phyloP scores from a whole-genome alignment of 1,139 yeast genomes.

The Candida neerlandica region DNA sequence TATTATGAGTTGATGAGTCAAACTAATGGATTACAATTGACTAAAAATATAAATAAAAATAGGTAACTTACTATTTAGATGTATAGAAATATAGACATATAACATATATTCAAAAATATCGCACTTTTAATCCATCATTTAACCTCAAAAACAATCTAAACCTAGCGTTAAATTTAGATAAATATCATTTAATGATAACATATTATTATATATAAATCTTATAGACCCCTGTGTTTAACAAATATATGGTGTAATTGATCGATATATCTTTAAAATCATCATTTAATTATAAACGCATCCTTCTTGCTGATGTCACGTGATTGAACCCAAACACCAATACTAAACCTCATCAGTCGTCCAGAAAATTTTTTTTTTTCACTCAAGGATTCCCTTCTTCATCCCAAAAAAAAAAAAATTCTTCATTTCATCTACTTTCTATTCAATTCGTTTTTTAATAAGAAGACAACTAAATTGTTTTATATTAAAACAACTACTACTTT shows the following conservation, averaged over 20 bases:
- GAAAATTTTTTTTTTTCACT: not conserved
- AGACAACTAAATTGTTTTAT: too few relatives aligned
- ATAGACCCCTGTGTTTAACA: not conserved
- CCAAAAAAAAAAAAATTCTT: conserved; percentile 3
- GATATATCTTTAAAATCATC: not conserved
- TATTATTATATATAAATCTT: too few relatives aligned
- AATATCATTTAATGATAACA: not conserved
- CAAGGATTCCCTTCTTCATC: conserved; percentile 5
- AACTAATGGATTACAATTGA: not conserved
- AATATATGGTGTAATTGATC: not conserved
- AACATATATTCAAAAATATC: not conserved
- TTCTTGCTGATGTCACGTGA: not conserved
- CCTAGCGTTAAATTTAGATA: not conserved
- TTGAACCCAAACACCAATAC: not conserved
- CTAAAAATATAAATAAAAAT: not conserved
- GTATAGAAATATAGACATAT: not conserved
- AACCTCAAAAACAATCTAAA: not conserved
- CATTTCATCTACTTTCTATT: not conserved
- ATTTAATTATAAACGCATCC: not conserved
- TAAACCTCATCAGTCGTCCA: not conserved
- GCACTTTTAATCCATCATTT: not conserved
- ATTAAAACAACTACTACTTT: not conserved
- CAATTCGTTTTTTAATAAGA: not conserved
- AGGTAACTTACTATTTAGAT: not conserved
- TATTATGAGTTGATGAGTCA: not conserved